phyloP scores from a whole-genome alignment of 2,329 filamentous ascomycete genomes.

The Chalaropsis thielavioides region DNA sequence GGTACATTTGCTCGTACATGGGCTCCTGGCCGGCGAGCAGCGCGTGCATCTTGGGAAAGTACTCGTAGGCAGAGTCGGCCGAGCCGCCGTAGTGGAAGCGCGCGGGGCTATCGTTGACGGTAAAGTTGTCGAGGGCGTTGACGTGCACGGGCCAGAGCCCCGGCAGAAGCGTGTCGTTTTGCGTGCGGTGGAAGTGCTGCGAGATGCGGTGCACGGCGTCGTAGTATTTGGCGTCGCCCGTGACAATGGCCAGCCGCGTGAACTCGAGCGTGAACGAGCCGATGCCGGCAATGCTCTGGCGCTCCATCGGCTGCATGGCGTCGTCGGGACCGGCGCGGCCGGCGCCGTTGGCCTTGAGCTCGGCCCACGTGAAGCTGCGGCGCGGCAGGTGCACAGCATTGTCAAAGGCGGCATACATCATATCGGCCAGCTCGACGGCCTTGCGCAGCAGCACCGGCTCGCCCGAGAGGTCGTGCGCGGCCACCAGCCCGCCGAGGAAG shows the following conservation, averaged over 20 bases:
- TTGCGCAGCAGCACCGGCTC: conserved; percentile 43
- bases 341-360: conserved; percentile 23
- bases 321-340: conserved; percentile 20
- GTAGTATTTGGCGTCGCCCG: conserved; percentile 44
- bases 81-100: conserved; percentile 41
- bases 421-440: conserved; percentile 46
- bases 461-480: conserved; percentile 53
- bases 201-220: conserved; percentile 45
- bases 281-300: conserved; percentile 26
- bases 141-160: conserved; percentile 48
- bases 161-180: conserved; percentile 40
- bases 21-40: conserved; percentile 44
- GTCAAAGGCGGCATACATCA: conserved; percentile 53
- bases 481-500: conserved; percentile 53
- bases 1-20: conserved; percentile 28
- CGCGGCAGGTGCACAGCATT: conserved; percentile 52
- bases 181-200: conserved; percentile 38
- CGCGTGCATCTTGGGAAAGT: conserved; percentile 51
- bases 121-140: conserved; percentile 39
- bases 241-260: conserved; percentile 49
- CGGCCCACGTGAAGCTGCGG: conserved; percentile 33
- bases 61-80: conserved; percentile 48
- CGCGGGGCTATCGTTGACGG: conserved; percentile 28
- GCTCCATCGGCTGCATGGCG: conserved; percentile 25
- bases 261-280: conserved; percentile 48